Conservation (phyloP, 2,329 filamentous ascomycete species). For the Fusarium heterosporum region DNA sequence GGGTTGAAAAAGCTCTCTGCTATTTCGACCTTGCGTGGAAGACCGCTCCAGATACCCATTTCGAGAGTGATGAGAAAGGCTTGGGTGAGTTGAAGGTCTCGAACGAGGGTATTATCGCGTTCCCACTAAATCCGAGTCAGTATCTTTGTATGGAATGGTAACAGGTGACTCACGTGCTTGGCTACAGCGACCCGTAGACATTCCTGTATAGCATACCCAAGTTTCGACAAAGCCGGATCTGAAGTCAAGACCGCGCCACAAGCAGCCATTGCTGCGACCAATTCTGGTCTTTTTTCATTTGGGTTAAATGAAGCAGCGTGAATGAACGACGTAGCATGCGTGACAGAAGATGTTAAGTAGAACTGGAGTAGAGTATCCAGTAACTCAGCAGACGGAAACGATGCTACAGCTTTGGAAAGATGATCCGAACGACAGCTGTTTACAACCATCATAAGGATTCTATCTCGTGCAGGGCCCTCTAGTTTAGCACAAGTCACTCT, state of each 20-base stretch:
- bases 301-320: constrained; percentile 54
- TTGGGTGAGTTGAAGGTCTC: constrained; percentile 51
- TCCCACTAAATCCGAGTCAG: constrained; percentile 46
- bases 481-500: constrained; percentile 40
- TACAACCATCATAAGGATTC: constrained; percentile 48
- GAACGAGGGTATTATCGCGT: constrained; percentile 48
- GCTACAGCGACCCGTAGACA: constrained; percentile 44
- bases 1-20: constrained; percentile 54
- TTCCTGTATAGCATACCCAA: constrained; percentile 57
- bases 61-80: constrained; percentile 52
- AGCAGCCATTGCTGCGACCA: constrained; percentile 53
- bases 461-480: constrained; percentile 42
- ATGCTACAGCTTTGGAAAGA: constrained; percentile 48
- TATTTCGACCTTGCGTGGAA: constrained; percentile 55
- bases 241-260: constrained; percentile 54
- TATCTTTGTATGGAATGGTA: accelerated
- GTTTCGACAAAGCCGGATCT: constrained; percentile 52
- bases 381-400: constrained; percentile 55
- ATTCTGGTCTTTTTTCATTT: constrained; percentile 51
- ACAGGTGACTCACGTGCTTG: constrained; percentile 20
- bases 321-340: constrained; percentile 50
- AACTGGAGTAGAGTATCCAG: constrained; percentile 55
- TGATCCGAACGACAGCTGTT: constrained; percentile 46
- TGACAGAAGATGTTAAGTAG: constrained; percentile 49
- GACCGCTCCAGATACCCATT: constrained; percentile 53